Evolutionary conservation across 2,329 filamentous ascomycete species (phyloP).

Genomic region (Monilinia laxa): DNA sequence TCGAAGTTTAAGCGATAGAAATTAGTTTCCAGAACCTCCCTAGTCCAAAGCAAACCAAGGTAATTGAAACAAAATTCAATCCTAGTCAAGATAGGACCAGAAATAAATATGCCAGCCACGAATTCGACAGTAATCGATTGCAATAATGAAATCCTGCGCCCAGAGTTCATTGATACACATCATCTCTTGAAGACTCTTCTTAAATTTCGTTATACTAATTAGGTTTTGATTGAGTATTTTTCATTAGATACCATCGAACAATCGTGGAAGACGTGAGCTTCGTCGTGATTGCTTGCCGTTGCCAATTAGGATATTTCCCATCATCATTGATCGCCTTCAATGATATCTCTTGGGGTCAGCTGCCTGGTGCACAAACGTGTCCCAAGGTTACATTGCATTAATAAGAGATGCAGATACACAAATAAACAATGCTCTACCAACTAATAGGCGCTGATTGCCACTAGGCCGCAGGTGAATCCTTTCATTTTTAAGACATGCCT

Average conservation of each 20-base stretch:
- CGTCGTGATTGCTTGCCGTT: not conserved
- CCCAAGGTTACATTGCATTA: not conserved
- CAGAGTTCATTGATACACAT: not conserved
- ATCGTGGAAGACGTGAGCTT: not conserved
- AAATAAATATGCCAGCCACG: not conserved
- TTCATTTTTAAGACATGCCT: slow-evolving; percentile 42
- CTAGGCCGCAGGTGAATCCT: slow-evolving; percentile 37
- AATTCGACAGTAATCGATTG: not conserved
- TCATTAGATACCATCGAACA: not conserved
- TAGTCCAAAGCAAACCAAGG: too few species aligned
- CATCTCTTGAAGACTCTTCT: not conserved
- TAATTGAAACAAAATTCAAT: too few species aligned
- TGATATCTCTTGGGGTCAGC: not conserved
- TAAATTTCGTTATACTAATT: not conserved
- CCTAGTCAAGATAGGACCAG: not conserved
- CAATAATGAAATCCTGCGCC: not conserved
- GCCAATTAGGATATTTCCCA: not conserved
- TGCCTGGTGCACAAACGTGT: not conserved
- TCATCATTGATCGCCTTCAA: not conserved
- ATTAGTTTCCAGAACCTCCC: too few species aligned
- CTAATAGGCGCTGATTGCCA: slow-evolving; percentile 34
- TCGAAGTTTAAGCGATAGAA: too few species aligned
- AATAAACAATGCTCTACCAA: not conserved
- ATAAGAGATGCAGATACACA: not conserved
- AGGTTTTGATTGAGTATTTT: not conserved